A percentile compares a stretch with the other conserved stretches of the same genome.
phyloP scores from a whole-genome alignment of 2,329 filamentous ascomycete genomes.

The Phyllosticta capitalensis region DNA sequence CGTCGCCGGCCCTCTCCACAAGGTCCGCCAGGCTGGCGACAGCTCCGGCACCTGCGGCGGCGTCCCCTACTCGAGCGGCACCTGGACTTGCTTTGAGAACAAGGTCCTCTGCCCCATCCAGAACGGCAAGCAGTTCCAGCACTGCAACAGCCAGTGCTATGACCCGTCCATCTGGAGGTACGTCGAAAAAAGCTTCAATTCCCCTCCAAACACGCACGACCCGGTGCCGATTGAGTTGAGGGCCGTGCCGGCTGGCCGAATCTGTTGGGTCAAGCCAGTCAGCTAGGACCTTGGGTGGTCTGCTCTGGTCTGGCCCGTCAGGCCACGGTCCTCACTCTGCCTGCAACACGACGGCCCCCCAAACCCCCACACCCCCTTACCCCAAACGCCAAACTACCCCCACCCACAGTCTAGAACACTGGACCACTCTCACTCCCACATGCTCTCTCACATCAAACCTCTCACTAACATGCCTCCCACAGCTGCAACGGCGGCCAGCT shows the following conservation, averaged over 20 bases:
- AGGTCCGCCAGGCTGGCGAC: background rate
- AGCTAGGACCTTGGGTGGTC: background rate
- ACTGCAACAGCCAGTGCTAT: conserved; percentile 8
- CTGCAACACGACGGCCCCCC: background rate
- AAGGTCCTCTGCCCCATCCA: conserved; percentile 6
- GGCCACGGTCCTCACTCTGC: background rate
- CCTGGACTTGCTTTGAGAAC: conserved; percentile 2
- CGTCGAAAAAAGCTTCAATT: background rate
- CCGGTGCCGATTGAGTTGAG: background rate
- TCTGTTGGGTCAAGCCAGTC: background rate
- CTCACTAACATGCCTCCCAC: background rate
- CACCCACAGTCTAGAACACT: background rate
- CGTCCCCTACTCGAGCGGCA: background rate
- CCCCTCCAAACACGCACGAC: background rate
- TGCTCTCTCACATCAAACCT: background rate
- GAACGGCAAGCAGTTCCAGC: background rate
- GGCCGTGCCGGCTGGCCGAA: background rate
- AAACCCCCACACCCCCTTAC: background rate
- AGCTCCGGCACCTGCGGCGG: conserved; percentile 1
- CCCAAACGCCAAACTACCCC: background rate
- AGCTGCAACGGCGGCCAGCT: background rate
- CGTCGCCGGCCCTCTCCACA: background rate
- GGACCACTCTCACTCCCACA: no score
- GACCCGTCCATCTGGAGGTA: conserved; percentile 1
- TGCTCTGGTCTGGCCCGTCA: background rate